Evolutionary conservation across 2,329 filamentous ascomycete genomes (phyloP).

Genomic region (Penicillium brevicompactum): DNA sequence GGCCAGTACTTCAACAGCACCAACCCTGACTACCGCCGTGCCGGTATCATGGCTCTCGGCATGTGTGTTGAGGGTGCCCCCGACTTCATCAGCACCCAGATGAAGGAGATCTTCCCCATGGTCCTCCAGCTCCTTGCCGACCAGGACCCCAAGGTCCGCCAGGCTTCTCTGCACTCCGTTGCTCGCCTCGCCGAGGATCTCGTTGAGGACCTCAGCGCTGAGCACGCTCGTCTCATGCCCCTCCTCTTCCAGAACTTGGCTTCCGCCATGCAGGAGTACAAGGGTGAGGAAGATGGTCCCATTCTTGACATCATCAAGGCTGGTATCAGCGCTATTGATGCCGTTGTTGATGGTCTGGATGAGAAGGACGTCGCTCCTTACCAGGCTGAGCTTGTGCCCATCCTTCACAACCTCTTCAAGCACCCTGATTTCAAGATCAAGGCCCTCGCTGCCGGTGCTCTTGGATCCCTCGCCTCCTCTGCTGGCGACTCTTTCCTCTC

Average conservation of each 20-base stretch:
- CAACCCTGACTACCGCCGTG: slow-evolving; percentile 79
- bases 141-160: slow-evolving; percentile 78
- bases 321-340: slow-evolving; percentile 86
- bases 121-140: slow-evolving; percentile 83
- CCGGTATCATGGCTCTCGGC: slow-evolving; percentile 86
- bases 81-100: slow-evolving; percentile 94
- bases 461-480: slow-evolving; percentile 87
- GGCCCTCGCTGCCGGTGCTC: slow-evolving; percentile 81
- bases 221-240: slow-evolving; percentile 82
- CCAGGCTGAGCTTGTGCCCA: slow-evolving; percentile 77
- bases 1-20: slow-evolving; percentile 75
- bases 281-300: slow-evolving; percentile 67
- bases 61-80: slow-evolving; percentile 96
- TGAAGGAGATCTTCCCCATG: slow-evolving; percentile 80
- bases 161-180: slow-evolving; percentile 82
- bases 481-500: slow-evolving; percentile 81
- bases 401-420: slow-evolving; percentile 79
- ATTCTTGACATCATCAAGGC: slow-evolving; percentile 85
- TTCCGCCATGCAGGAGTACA: slow-evolving; percentile 69
- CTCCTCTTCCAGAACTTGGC: slow-evolving; percentile 87
- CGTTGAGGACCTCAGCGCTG: slow-evolving; percentile 81
- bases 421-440: slow-evolving; percentile 89
- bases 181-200: slow-evolving; percentile 92
- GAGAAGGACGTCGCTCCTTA: slow-evolving; percentile 79
- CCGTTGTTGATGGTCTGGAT: slow-evolving; percentile 78